Evolutionary conservation across 2,329 filamentous ascomycete genomes (phyloP).

Genomic region (Cytospora chrysosperma): DNA sequence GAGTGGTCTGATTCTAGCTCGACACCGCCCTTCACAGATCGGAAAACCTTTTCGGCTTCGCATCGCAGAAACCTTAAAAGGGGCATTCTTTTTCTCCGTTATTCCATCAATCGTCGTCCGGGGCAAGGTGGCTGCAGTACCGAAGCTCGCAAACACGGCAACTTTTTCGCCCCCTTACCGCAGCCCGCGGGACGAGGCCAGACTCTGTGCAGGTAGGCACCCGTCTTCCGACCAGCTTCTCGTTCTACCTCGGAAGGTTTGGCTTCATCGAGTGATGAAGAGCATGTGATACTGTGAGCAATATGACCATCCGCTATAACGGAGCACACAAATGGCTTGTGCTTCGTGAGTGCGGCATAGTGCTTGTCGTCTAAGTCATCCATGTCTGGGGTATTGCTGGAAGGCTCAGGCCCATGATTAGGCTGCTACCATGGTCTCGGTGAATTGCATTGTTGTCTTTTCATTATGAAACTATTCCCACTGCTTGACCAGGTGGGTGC

Average conservation of each 20-base stretch:
- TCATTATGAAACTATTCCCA: neutral
- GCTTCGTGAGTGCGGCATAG: neutral
- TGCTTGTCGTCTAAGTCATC: neutral
- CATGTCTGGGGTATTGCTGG: neutral
- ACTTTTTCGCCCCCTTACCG: neutral
- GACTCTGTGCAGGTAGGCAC: neutral
- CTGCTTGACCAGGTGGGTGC: neutral
- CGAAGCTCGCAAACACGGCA: neutral
- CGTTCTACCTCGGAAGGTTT: neutral
- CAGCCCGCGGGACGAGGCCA: neutral
- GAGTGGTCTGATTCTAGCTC: no score
- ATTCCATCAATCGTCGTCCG: neutral
- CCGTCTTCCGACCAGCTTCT: neutral
- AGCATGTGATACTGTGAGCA: neutral
- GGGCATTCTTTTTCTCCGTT: neutral
- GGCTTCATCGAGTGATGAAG: constrained; percentile 1
- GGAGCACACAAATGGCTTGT: neutral
- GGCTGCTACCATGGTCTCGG: neutral
- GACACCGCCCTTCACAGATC: no score
- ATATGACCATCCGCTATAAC: neutral
- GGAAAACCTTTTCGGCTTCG: no score
- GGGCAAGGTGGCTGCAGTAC: neutral
- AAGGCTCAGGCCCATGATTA: neutral
- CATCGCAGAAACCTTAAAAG: neutral
- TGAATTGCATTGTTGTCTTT: neutral